Evolutionary conservation across 441 rosid species (phyloP), one percentile per base, ranked within the genome.

Genomic region (Populus hybrid): DNA sequence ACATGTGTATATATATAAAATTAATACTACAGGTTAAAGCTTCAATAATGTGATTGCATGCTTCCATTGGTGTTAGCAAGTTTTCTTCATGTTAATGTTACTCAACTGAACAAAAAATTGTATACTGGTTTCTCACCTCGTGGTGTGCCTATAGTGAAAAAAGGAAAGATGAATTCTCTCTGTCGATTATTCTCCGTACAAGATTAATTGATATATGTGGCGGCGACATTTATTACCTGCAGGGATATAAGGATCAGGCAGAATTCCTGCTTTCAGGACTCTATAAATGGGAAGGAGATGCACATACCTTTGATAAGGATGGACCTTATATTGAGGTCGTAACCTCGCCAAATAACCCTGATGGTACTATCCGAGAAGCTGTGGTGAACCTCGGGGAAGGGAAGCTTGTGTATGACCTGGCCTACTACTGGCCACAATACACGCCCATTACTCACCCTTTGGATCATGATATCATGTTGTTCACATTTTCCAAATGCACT

Each of bases 261-360:
- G 82, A 88, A 4, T 86, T 82, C 75, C 74, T 91, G 53, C 80
- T 72, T 4, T 91, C 97, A 23, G 76, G 83, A 61, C 85, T 93
- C 2, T 90, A 89, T 82, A 85, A 87, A 73, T 95, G 99, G 99
- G 96, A 69, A 42, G 98, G 99, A 2, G 97, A 93, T 72, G 98
- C 94, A 5, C 72, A 73, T 50, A 72, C 68, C 7, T 95, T 76
- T 56, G 83, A 87, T 35, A 86, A 86, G 71, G 81, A 87, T 0
- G 93, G 83, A 36, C 88, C 93, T 16, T 91, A 88, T 76, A 81
- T 95, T 8, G 97, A 95, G 86, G 4, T 92, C 59, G 85, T 92
- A 24, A 91, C 91, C 1, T 86, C 94, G 29, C 99, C 98, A 0
- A 91, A 89, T 84, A 95, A 95, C 76, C 99, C 99, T 9, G 99